A percentile compares a stretch with the other conserved stretches of the same genome.
Evolutionary conservation across 345 rosid genomes (phyloP).

Genomic region (Gossypium sturtianum): DNA sequence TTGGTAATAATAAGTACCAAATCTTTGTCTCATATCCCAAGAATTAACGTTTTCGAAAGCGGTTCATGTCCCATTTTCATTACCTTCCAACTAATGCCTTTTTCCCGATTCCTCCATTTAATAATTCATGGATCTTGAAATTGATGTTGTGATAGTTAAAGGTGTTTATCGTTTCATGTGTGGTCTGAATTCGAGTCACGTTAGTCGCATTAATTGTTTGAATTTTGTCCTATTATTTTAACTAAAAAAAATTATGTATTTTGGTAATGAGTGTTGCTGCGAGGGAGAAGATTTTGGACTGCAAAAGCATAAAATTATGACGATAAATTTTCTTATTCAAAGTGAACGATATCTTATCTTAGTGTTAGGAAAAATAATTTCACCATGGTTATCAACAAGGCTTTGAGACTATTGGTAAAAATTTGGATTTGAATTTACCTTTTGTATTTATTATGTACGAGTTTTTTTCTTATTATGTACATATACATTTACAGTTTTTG

Average conservation of each 20-base stretch:
- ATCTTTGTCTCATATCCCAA: background rate
- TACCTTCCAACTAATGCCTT: background rate
- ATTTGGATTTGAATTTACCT: too few species aligned
- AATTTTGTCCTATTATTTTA: rapidly evolving
- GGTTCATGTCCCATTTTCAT: background rate
- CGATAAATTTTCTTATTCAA: too few species aligned
- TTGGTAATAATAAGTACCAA: background rate
- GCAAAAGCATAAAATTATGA: too few species aligned
- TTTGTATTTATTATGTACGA: too few species aligned
- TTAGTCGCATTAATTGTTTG: rapidly evolving
- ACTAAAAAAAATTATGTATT: background rate
- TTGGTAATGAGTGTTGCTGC: too few species aligned
- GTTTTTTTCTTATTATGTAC: too few species aligned
- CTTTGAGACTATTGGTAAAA: too few species aligned
- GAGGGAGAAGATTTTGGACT: too few species aligned
- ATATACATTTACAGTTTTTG: too few species aligned
- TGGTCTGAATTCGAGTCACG: rapidly evolving
- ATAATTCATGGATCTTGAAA: background rate
- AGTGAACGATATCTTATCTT: too few species aligned
- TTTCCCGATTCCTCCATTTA: background rate
- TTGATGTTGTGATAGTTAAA: background rate
- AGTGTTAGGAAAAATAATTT: too few species aligned
- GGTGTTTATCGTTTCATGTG: rapidly evolving
- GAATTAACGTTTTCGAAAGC: background rate
- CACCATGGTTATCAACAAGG: too few species aligned